Evolutionary conservation across 2,329 filamentous ascomycete genomes (phyloP).

Genomic region (Ilyonectria robusta): DNA sequence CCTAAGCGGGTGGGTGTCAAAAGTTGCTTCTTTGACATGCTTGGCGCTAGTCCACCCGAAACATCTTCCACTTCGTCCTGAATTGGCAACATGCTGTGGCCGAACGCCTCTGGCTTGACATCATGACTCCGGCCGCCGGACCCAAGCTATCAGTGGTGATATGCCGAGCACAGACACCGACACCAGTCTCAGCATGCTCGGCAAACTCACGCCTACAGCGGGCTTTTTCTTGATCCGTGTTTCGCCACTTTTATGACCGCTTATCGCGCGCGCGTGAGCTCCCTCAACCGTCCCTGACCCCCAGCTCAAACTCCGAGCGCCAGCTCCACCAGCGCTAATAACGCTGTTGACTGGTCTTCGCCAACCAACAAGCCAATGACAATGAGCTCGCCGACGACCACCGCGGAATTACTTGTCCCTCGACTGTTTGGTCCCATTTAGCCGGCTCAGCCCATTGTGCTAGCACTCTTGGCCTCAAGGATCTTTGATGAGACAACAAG

Average conservation of each 20-base stretch:
- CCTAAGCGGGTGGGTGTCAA: neutral
- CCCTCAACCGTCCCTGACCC: conserved; percentile 15
- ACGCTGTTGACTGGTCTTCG: conserved; percentile 14
- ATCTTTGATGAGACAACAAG: neutral
- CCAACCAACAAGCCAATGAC: conserved; percentile 20
- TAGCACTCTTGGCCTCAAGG: neutral
- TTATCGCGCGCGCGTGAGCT: conserved; percentile 31
- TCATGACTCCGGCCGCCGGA: neutral
- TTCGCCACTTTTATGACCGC: conserved; percentile 20
- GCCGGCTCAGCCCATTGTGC: conserved; percentile 2
- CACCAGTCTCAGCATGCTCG: conserved; percentile 22
- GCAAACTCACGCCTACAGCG: conserved; percentile 25
- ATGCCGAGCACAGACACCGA: neutral
- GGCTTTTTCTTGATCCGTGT: conserved; percentile 7
- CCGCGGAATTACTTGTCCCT: conserved; percentile 13
- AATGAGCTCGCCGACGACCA: conserved; percentile 12
- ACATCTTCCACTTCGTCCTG: conserved; percentile 7
- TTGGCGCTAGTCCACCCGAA: neutral
- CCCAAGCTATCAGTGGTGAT: neutral
- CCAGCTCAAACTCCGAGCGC: conserved; percentile 19
- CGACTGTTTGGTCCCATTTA: neutral
- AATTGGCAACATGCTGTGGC: conserved; percentile 7
- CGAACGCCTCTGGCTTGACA: neutral
- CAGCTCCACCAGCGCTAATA: conserved; percentile 36
- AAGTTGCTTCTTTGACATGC: conserved; percentile 22